phyloP scores from a whole-genome alignment of 352 stramenopile genomes.

The Phytophthora pistaciae region DNA sequence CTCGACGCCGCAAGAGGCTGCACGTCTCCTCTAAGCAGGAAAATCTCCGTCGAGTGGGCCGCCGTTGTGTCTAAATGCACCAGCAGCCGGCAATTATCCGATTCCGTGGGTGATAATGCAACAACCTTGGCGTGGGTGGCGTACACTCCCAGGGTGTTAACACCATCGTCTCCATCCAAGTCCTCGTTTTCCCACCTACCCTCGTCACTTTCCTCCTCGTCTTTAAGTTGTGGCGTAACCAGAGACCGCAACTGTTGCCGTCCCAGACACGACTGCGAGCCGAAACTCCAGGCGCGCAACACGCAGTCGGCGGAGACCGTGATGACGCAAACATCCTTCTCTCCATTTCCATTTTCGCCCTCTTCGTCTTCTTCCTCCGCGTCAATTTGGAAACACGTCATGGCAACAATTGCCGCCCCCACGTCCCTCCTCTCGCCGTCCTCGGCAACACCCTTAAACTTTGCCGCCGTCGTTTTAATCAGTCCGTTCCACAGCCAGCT shows the following conservation, averaged over 20 bases:
- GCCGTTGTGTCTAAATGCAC: constrained; percentile 73
- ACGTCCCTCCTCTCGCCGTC: constrained; percentile 33
- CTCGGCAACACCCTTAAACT: constrained; percentile 42
- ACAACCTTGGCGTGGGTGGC: constrained; percentile 69
- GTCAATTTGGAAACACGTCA: constrained; percentile 73
- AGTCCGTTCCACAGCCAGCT: constrained; percentile 79
- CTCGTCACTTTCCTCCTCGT: constrained; percentile 22
- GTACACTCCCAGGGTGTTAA: constrained; percentile 35
- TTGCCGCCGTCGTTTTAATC: constrained; percentile 53
- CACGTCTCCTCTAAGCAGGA: constrained; percentile 68
- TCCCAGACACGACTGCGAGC: constrained; percentile 68
- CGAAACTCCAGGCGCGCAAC: constrained; percentile 74
- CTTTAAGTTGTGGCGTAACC: constrained; percentile 18
- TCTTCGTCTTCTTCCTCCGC: constrained; percentile 48
- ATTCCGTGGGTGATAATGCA: constrained; percentile 58
- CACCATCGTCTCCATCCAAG: constrained; percentile 39
- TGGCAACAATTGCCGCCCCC: constrained; percentile 53
- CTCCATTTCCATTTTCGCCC: background rate
- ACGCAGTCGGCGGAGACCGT: constrained; percentile 77
- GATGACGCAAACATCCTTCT: constrained; percentile 70
- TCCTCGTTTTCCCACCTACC: constrained; percentile 47
- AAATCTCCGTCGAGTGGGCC: constrained; percentile 66
- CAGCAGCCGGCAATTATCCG: constrained; percentile 67
- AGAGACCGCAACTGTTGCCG: constrained; percentile 65
- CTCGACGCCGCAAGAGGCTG: constrained; percentile 29